A percentile compares a stretch with the other conserved stretches of the same genome.
These are phyloP conservation scores for Aspergillus campestris DNA, from an alignment of 495 filamentous ascomycete species.

Conservation along the genomic window DNA sequence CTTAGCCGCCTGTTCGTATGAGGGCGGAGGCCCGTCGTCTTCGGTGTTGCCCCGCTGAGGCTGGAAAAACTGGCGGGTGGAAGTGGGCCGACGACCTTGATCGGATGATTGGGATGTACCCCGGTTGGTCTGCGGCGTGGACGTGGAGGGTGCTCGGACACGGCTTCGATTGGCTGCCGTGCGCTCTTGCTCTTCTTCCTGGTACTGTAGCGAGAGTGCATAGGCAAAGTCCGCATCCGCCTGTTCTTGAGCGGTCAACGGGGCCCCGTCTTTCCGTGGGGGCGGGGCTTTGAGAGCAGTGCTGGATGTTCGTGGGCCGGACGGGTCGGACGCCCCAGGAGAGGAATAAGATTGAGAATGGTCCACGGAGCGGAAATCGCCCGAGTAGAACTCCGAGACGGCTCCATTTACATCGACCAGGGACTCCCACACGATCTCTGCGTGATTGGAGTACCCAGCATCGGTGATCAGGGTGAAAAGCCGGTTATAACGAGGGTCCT, in stretches of 20 bases:
- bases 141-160: background rate
- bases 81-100: too few relatives aligned
- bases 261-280: conserved; percentile 3
- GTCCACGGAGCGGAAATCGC: conserved; percentile 82
- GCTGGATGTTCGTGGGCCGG: conserved; percentile 25
- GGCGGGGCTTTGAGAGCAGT: conserved; percentile 2
- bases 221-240: conserved; percentile 44
- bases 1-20: conserved; percentile 71
- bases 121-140: background rate
- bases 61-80: conserved; percentile 17
- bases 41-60: conserved; percentile 23
- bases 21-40: conserved; percentile 61
- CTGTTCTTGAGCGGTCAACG: conserved; percentile 33
- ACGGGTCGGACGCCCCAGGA: conserved; percentile 15
- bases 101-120: background rate
- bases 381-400: conserved; percentile 73
- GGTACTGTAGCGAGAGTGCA: conserved; percentile 38
- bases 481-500: conserved; percentile 60
- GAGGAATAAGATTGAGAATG: conserved; percentile 16
- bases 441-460: conserved; percentile 76
- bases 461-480: conserved; percentile 84
- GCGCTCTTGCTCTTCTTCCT: conserved; percentile 29
- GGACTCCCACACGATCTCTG: conserved; percentile 94
- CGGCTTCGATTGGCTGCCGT: conserved; percentile 1
- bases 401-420: conserved; percentile 84